Evolutionary conservation across 2,329 filamentous ascomycete species (phyloP).

Genomic region (Geosmithia morbida): DNA sequence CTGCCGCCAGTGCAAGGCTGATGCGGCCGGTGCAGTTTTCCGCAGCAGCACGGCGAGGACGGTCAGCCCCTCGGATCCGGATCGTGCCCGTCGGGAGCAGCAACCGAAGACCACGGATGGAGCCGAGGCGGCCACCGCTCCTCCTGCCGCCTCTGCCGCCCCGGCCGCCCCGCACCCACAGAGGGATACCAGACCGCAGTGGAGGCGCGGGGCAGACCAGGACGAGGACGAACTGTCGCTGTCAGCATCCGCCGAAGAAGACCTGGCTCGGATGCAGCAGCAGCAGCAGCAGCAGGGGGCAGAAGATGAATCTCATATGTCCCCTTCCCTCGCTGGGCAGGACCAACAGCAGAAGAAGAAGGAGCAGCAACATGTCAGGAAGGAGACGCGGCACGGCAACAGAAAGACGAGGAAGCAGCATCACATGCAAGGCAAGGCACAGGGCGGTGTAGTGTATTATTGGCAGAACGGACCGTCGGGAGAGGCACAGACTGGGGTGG

Average conservation of each 20-base stretch:
- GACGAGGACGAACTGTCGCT: neutral
- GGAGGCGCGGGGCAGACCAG: neutral
- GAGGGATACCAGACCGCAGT: neutral
- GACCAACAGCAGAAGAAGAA: neutral
- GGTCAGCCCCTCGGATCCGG: neutral
- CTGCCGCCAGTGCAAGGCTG: neutral
- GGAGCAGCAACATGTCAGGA: neutral
- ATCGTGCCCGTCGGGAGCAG: no score
- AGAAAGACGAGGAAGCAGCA: neutral
- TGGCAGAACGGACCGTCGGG: neutral
- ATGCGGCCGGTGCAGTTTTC: neutral
- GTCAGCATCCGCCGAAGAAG: neutral
- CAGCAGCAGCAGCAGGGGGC: neutral
- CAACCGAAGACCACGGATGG: neutral
- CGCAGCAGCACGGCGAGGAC: neutral
- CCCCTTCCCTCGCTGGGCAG: no score
- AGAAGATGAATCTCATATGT: neutral
- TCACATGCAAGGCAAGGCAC: neutral
- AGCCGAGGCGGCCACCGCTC: neutral
- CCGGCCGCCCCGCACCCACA: neutral
- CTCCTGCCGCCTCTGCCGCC: neutral
- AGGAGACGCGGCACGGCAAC: neutral
- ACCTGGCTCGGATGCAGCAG: neutral
- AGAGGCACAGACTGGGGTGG: neutral
- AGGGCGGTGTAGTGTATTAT: neutral